A percentile compares a stretch with the other conserved stretches of the same genome.
phyloP scores from a whole-genome alignment of 2,329 filamentous ascomycete species.

The Escovopsis sp. region DNA sequence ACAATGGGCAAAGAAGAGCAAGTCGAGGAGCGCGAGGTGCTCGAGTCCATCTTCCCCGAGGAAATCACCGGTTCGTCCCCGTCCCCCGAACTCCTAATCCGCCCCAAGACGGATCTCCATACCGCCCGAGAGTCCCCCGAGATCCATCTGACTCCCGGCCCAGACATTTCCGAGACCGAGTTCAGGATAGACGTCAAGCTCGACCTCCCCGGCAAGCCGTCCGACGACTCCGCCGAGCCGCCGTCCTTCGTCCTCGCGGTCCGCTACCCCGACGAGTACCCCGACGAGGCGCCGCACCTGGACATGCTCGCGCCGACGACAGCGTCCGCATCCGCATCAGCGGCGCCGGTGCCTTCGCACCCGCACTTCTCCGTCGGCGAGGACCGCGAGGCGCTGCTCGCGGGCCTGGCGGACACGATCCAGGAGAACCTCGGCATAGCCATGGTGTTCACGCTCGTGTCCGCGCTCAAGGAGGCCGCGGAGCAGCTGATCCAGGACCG shows the following conservation, averaged over 20 bases:
- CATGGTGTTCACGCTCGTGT: constrained; percentile 89
- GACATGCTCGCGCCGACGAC: constrained; percentile 65
- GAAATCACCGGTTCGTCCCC: constrained; percentile 66
- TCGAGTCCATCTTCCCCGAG: constrained; percentile 95
- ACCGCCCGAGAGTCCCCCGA: too few species aligned
- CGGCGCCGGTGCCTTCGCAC: constrained; percentile 54
- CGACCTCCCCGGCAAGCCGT: constrained; percentile 45
- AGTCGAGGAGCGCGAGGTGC: constrained; percentile 87
- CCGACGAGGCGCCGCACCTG: constrained; percentile 70
- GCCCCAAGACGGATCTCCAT: too few species aligned
- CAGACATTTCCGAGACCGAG: constrained; percentile 81
- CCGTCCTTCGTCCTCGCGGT: constrained; percentile 71
- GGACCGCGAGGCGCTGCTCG: constrained; percentile 63
- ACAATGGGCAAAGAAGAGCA: constrained; percentile 71
- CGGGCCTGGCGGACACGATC: constrained; percentile 56
- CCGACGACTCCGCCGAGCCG: constrained; percentile 45
- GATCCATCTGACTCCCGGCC: background rate
- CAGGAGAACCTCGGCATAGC: constrained; percentile 93
- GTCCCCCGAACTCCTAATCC: background rate
- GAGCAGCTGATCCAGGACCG: constrained; percentile 70
- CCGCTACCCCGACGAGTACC: constrained; percentile 79
- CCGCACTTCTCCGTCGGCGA: constrained; percentile 63
- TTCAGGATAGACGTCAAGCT: constrained; percentile 78
- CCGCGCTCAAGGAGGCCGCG: constrained; percentile 76
- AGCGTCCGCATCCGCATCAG: constrained; percentile 35